Percentiles rank a stretch among this genome's conserved stretches.
phyloP scores from a whole-genome alignment of 176 grass and related monocot genomes.

The Rhynchospora pubera region DNA sequence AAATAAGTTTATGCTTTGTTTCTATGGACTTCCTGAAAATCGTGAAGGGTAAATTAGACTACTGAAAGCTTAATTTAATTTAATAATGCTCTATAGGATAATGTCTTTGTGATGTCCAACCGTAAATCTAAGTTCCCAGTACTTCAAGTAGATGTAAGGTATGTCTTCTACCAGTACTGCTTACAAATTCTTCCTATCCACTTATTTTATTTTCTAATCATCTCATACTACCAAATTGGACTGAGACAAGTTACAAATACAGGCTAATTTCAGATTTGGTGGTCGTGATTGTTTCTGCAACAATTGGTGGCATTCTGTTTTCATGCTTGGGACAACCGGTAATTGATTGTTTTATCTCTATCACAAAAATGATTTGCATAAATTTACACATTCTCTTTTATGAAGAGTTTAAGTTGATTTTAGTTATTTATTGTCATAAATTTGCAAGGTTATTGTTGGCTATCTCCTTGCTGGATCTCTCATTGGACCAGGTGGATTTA shows the following conservation, averaged over 20 bases:
- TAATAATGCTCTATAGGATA: slow-evolving; percentile 44
- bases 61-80: not conserved
- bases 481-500: slow-evolving; percentile 83
- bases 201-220: slow-evolving; percentile 20
- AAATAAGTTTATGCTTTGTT: slow-evolving; percentile 1
- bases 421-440: slow-evolving; percentile 1
- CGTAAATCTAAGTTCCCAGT: slow-evolving; percentile 95
- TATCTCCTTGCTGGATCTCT: slow-evolving; percentile 98
- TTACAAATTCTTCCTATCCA: not conserved
- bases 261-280: slow-evolving; percentile 99
- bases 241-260: slow-evolving; percentile 17
- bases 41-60: not conserved
- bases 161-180: not conserved
- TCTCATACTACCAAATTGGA: slow-evolving; percentile 21
- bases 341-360: slow-evolving; percentile 32
- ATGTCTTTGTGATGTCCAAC: slow-evolving; percentile 99
- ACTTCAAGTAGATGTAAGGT: slow-evolving; percentile 95
- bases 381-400: not conserved
- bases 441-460: slow-evolving; percentile 85
- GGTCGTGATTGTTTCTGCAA: slow-evolving; percentile 94
- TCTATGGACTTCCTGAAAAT: not conserved
- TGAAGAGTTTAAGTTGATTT: not conserved
- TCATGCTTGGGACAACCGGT: slow-evolving; percentile 89
- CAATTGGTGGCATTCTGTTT: slow-evolving; percentile 79
- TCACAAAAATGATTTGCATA: not conserved